Conservation (phyloP, 1,284 basidiomycete species). For the Puccinia novopanici region DNA sequence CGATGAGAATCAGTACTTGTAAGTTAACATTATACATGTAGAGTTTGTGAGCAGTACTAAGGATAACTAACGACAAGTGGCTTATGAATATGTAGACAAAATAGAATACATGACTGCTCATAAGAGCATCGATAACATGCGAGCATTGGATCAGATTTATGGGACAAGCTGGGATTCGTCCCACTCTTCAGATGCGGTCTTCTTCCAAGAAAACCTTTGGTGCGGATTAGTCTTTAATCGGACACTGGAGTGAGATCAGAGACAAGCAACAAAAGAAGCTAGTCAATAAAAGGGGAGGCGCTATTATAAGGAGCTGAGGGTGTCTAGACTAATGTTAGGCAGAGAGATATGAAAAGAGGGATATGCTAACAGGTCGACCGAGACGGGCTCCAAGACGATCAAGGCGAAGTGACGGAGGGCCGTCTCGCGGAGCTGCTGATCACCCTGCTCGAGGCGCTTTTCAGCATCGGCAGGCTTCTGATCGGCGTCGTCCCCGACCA, state of each 20-base stretch:
- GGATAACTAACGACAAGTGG: no score
- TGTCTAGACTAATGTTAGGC: background rate
- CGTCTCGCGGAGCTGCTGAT: background rate
- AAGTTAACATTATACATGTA: no score
- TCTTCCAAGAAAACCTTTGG: slow-evolving; percentile 29
- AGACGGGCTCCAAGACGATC: slow-evolving; percentile 29
- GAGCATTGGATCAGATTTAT: background rate
- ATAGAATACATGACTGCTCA: no score
- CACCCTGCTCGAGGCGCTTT: background rate
- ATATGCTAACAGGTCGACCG: slow-evolving; percentile 34
- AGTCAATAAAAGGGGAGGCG: background rate
- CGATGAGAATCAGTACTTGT: no score
- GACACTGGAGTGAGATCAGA: background rate
- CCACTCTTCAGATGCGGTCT: background rate
- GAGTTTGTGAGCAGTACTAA: no score
- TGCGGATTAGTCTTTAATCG: slow-evolving; percentile 16
- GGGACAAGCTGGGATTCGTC: slow-evolving; percentile 33
- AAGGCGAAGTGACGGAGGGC: slow-evolving; percentile 33
- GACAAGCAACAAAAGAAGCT: background rate
- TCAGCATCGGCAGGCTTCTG: background rate
- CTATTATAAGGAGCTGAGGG: background rate
- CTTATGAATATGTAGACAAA: no score
- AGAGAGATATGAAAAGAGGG: background rate
- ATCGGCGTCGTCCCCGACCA: background rate
- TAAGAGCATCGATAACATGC: no score